Evolutionary conservation across 805 yeast species (phyloP).

Genomic region (Spathaspora arborariae): DNA sequence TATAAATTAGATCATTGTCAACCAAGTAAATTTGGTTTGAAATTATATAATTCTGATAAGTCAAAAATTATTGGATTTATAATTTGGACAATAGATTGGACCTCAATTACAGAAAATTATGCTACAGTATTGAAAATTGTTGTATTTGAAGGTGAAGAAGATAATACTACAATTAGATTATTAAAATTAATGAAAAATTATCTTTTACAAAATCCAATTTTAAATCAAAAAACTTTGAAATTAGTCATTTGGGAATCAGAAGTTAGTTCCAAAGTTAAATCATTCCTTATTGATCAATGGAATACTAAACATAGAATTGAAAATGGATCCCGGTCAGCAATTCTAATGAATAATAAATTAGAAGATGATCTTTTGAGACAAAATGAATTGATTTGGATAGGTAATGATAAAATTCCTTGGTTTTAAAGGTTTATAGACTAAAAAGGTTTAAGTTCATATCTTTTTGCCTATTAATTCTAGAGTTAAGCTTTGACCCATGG

Average conservation of each 20-base stretch:
- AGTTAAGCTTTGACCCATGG: too few relatives aligned
- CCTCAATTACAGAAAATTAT: conserved; percentile 14
- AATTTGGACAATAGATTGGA: conserved; percentile 39
- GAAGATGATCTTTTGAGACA: conserved; percentile 22
- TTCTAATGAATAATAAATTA: conserved; percentile 19
- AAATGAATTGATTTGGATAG: conserved; percentile 37
- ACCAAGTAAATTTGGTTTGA: conserved; percentile 33
- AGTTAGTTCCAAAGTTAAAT: conserved; percentile 13
- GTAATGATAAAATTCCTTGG: conserved; percentile 41
- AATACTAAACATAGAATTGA: conserved; percentile 20
- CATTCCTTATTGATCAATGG: conserved; percentile 13
- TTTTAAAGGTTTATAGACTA: conserved; percentile 20
- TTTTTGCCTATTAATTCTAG: too few relatives aligned
- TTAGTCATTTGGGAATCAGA: conserved; percentile 35
- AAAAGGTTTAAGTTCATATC: background rate
- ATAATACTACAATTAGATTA: conserved; percentile 13
- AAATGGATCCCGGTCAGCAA: conserved; percentile 35
- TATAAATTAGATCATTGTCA: conserved; percentile 18
- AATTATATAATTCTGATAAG: conserved; percentile 13
- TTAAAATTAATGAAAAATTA: conserved; percentile 9
- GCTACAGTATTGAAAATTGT: conserved; percentile 26
- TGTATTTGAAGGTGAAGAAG: conserved; percentile 19
- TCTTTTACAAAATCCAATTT: conserved; percentile 8
- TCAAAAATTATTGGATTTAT: conserved; percentile 25
- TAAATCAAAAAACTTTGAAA: conserved; percentile 11